phyloP scores from a whole-genome alignment of 2,329 filamentous ascomycete species.

The Pseudopithomyces chartarum region DNA sequence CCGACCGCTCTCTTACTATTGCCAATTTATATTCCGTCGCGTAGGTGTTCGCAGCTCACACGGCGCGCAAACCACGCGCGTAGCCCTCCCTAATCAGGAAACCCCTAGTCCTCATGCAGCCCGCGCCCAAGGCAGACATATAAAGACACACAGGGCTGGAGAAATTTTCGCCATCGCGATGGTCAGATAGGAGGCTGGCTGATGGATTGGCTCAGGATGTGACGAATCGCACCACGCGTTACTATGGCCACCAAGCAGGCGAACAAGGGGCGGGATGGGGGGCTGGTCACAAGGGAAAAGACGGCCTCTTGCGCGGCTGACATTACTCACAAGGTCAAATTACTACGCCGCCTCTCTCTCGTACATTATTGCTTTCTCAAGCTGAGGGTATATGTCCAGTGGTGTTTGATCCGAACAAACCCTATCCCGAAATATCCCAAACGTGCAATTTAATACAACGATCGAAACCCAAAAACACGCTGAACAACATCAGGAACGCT shows the following conservation, averaged over 20 bases:
- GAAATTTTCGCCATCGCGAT: constrained; percentile 12
- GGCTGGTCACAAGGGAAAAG: constrained; percentile 1
- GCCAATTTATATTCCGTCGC: not conserved
- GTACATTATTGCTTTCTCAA: not conserved
- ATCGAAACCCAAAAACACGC: constrained; percentile 1
- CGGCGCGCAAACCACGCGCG: constrained; percentile 4
- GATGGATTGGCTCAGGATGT: constrained; percentile 1
- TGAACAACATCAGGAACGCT: constrained; percentile 5
- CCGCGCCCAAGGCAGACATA: constrained; percentile 12
- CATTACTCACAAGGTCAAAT: not conserved
- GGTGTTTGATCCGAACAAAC: not conserved
- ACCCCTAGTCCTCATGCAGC: constrained; percentile 6
- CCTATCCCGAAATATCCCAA: not conserved
- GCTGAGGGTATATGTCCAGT: not conserved
- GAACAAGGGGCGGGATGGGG: constrained; percentile 3
- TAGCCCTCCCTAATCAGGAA: not conserved
- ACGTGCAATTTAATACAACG: constrained; percentile 6
- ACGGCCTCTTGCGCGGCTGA: constrained; percentile 1
- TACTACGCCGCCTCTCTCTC: not conserved
- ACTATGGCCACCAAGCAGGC: not conserved
- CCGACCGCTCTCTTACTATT: not conserved
- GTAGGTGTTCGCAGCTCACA: constrained; percentile 4
- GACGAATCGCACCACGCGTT: constrained; percentile 6
- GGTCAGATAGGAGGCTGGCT: constrained; percentile 14
- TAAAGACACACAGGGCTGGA: constrained; percentile 4